A percentile compares a stretch with the other conserved stretches of the same genome.
Evolutionary conservation across 1,284 basidiomycete species (phyloP).

Genomic region (Waitea zeae): DNA sequence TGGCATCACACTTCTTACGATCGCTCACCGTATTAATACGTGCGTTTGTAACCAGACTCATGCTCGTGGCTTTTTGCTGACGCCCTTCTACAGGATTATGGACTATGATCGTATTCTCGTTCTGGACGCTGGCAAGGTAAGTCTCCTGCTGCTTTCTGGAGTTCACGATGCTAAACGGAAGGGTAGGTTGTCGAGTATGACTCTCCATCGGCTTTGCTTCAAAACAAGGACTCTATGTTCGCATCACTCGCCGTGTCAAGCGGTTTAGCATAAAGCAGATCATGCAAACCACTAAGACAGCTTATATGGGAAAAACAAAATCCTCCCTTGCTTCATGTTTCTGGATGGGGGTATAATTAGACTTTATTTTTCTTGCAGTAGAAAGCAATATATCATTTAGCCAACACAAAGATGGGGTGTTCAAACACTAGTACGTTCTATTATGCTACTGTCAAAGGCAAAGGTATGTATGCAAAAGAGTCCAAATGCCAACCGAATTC

Average conservation of each 20-base stretch:
- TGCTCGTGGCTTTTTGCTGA: not conserved
- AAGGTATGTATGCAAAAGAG: too few relatives aligned
- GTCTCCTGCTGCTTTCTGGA: slow-evolving; percentile 6
- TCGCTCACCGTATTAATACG: slow-evolving; percentile 41
- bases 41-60: slow-evolving; percentile 4
- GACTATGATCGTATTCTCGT: slow-evolving; percentile 77
- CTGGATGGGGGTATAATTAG: too few relatives aligned
- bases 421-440: too few relatives aligned
- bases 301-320: too few relatives aligned
- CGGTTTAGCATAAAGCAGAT: too few relatives aligned
- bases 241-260: slow-evolving; percentile 39
- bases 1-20: slow-evolving; percentile 68
- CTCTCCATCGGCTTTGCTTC: slow-evolving; percentile 44
- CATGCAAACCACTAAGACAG: too few relatives aligned
- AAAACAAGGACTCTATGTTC: slow-evolving; percentile 33
- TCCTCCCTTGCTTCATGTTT: too few relatives aligned
- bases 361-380: too few relatives aligned
- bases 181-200: slow-evolving; percentile 57
- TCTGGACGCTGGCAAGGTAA: slow-evolving; percentile 58
- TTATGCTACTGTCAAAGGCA: too few relatives aligned
- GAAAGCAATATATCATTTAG: too few relatives aligned
- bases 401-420: too few relatives aligned
- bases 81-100: slow-evolving; percentile 32
- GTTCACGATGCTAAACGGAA: slow-evolving; percentile 2
- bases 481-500: too few relatives aligned